These are phyloP conservation scores for Yarrowia sp. DNA, from an alignment of 805 yeast genomes.

Conservation along the genomic window DNA sequence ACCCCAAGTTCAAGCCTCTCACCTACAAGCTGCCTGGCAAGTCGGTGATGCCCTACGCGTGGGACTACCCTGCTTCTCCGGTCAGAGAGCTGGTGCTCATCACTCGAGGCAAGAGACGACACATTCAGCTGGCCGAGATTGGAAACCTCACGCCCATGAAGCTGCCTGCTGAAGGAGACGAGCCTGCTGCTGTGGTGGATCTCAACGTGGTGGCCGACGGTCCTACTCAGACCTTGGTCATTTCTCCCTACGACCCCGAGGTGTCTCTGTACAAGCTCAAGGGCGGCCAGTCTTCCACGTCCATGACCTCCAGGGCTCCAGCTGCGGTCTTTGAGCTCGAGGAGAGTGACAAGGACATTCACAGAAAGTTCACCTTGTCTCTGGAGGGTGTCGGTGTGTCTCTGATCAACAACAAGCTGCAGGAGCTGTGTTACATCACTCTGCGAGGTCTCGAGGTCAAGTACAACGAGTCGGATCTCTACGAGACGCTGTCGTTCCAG, in stretches of 20 bases:
- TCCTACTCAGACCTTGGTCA: slow-evolving; percentile 85
- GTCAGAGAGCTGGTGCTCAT: slow-evolving; percentile 80
- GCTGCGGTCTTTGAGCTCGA: slow-evolving; percentile 45
- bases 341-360: slow-evolving; percentile 62
- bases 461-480: slow-evolving; percentile 82
- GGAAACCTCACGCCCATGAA: slow-evolving; percentile 90
- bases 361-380: slow-evolving; percentile 62
- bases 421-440: slow-evolving; percentile 85
- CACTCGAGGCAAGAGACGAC: slow-evolving; percentile 74
- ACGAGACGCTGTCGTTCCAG: slow-evolving; percentile 79
- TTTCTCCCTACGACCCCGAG: slow-evolving; percentile 80
- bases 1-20: slow-evolving; percentile 73
- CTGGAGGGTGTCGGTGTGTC: slow-evolving; percentile 88
- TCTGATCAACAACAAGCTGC: slow-evolving; percentile 68
- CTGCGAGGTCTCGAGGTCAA: slow-evolving; percentile 80
- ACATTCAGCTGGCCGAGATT: slow-evolving; percentile 87
- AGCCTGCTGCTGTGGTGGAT: slow-evolving; percentile 67
- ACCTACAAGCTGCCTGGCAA: slow-evolving; percentile 82
- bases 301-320: slow-evolving; percentile 39
- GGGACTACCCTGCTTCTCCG: slow-evolving; percentile 94
- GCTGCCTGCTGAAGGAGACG: slow-evolving; percentile 58
- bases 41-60: slow-evolving; percentile 97
- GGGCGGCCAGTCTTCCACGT: slow-evolving; percentile 42
- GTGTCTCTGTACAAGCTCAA: slow-evolving; percentile 72
- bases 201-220: slow-evolving; percentile 96